Evolutionary conservation across 148 eudicot species (phyloP).

Genomic region (Cornus florida): DNA sequence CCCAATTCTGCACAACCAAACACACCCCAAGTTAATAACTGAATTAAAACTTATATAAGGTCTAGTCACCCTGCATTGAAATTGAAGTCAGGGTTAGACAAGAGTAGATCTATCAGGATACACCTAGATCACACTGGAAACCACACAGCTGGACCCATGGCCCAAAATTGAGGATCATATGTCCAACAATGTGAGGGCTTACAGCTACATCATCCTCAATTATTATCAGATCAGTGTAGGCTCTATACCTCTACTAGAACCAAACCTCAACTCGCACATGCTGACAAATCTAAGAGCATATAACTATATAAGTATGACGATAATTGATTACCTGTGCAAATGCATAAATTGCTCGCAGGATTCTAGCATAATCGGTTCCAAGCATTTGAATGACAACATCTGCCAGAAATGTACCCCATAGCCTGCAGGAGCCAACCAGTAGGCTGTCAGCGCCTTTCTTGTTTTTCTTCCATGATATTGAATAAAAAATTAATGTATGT

Average conservation of each 20-base stretch:
- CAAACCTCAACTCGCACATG: background rate
- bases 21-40: background rate
- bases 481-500: too few relatives aligned
- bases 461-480: too few relatives aligned
- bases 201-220: background rate
- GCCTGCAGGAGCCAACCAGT: constrained; percentile 34
- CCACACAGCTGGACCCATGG: background rate
- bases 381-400: constrained; percentile 92
- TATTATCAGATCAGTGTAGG: background rate
- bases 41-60: background rate
- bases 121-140: background rate
- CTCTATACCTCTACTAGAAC: background rate
- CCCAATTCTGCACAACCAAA: too few relatives aligned
- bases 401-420: constrained; percentile 93
- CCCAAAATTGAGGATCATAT: background rate
- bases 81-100: background rate
- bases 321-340: constrained; percentile 75
- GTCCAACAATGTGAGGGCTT: background rate
- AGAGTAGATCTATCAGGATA: background rate
- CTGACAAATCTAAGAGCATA: background rate
- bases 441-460: too few relatives aligned
- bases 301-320: background rate
- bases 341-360: constrained; percentile 83
- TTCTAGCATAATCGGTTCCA: constrained; percentile 96
- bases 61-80: background rate